Evolutionary conservation across 345 rosid species (phyloP).

Genomic region (Ceriops decandra): DNA sequence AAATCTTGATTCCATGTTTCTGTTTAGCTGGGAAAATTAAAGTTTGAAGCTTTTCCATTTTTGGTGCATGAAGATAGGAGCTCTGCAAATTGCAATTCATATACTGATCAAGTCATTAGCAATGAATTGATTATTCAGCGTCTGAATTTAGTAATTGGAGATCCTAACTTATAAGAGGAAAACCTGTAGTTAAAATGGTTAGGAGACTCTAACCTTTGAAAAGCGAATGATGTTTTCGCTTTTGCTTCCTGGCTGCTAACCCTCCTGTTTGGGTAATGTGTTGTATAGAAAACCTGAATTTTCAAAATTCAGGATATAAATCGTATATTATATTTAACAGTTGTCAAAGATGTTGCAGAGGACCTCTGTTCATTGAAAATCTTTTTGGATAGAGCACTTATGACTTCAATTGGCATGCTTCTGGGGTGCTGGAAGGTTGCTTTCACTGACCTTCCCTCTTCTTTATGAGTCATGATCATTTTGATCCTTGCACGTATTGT

Average conservation of each 20-base stretch:
- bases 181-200: no score
- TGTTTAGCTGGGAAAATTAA: no score
- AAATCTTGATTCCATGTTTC: background rate
- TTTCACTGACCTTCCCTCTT: slow-evolving; percentile 7
- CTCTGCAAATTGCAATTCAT: no score
- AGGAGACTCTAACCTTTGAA: background rate
- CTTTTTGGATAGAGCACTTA: slow-evolving; percentile 70
- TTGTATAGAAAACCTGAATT: slow-evolving; percentile 62
- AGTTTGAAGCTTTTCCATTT: no score
- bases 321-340: slow-evolving; percentile 4
- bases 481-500: background rate
- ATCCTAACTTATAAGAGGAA: no score
- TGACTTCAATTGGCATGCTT: slow-evolving; percentile 94
- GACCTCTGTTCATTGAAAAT: slow-evolving; percentile 63
- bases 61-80: no score
- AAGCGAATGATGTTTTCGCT: slow-evolving; percentile 12
- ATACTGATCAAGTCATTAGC: no score
- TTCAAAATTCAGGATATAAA: slow-evolving; percentile 20
- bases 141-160: no score
- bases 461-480: background rate
- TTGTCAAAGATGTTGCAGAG: slow-evolving; percentile 51
- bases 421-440: slow-evolving; percentile 97
- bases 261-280: slow-evolving; percentile 87
- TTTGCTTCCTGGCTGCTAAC: slow-evolving; percentile 50
- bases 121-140: no score